A percentile compares a stretch with the other conserved stretches of the same genome.
Evolutionary conservation across 257 asterid species (phyloP).

Genomic region (Solanum piurae): DNA sequence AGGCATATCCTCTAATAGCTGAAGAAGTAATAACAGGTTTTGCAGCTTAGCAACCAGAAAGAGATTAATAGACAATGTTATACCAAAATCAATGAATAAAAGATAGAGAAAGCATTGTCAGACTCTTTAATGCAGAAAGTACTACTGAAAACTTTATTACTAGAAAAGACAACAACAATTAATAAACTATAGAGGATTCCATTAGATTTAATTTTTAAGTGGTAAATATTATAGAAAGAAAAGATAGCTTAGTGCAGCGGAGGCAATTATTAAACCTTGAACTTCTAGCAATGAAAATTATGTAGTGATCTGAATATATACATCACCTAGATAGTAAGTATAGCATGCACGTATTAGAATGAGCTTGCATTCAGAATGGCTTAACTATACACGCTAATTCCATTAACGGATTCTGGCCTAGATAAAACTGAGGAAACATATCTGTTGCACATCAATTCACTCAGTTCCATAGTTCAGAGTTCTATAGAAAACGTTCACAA

Average conservation of each 20-base stretch:
- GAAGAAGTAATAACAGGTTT: conserved; percentile 18
- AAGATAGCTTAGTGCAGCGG: neutral
- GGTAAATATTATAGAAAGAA: neutral
- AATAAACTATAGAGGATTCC: neutral
- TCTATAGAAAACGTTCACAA: neutral
- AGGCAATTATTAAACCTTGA: neutral
- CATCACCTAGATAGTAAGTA: neutral
- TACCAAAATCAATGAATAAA: neutral
- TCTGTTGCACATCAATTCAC: neutral
- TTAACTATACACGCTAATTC: neutral
- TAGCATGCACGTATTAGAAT: neutral
- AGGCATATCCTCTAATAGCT: conserved; percentile 98
- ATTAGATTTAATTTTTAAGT: neutral
- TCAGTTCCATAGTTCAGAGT: neutral
- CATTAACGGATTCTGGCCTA: neutral
- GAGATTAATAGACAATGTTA: neutral
- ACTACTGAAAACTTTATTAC: neutral
- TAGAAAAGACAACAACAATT: neutral
- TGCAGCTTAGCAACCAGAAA: conserved; percentile 1
- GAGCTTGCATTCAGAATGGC: neutral
- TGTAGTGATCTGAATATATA: neutral
- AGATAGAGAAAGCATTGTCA: neutral
- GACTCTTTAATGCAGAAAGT: neutral
- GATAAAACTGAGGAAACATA: neutral
- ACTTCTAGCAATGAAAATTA: neutral